These are phyloP conservation scores for Clavaria fumosa DNA, from an alignment of 768 basidiomycete species.

Conservation along the genomic window DNA sequence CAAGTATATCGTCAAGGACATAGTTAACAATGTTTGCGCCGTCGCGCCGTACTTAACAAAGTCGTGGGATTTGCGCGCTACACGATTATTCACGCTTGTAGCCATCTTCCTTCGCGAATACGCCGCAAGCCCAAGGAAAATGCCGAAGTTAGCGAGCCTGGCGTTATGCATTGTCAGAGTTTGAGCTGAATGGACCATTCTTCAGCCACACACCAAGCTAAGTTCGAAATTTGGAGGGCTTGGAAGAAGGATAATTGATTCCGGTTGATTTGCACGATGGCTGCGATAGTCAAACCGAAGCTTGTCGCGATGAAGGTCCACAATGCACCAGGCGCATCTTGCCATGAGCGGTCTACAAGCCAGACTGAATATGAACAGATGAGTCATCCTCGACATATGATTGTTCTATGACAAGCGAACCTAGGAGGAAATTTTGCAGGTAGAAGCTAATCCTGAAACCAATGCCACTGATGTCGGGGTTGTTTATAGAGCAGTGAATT, in stretches of 20 bases:
- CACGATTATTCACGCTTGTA: conserved; percentile 3
- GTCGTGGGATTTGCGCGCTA: conserved; percentile 14
- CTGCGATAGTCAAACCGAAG: conserved; percentile 25
- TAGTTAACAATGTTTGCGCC: conserved; percentile 24
- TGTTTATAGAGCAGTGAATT: too few relatives aligned
- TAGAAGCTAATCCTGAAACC: conserved; percentile 23
- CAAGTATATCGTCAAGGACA: conserved; percentile 24
- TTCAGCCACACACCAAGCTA: conserved; percentile 21
- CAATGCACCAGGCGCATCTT: conserved; percentile 23
- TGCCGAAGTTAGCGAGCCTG: conserved; percentile 30
- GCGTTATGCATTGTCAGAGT: too few relatives aligned
- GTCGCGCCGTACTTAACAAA: conserved; percentile 25
- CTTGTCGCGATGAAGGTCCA: conserved; percentile 31
- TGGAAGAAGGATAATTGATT: conserved; percentile 23
- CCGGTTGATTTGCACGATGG: conserved; percentile 18
- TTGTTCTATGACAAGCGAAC: conserved; percentile 6
- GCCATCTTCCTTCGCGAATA: conserved; percentile 26
- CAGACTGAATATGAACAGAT: conserved; percentile 15
- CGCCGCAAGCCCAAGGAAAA: conserved; percentile 25
- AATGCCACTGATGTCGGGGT: conserved; percentile 23
- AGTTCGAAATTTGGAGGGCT: conserved; percentile 26
- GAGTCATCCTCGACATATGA: neutral
- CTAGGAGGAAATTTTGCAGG: conserved; percentile 16
- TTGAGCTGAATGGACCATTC: neutral
- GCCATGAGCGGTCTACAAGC: conserved; percentile 27